Base-by-base conservation (phyloP, 1,284 basidiomycete species). In the Chalciporus piperatoides region DNA sequence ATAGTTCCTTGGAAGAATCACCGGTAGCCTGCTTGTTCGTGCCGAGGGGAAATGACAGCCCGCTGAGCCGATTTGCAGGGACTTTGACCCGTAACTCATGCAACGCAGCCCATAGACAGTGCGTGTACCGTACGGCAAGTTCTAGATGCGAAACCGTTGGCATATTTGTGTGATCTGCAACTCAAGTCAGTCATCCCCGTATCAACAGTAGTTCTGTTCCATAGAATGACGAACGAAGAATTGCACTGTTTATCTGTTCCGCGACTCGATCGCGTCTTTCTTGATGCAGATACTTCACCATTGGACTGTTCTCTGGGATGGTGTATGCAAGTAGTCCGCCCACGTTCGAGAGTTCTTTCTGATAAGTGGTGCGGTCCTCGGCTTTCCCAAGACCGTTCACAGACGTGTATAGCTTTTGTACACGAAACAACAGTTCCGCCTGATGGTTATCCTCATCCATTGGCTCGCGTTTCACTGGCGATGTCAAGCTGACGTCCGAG, bases 171-270 rank as follows among this genome's bases (percentile, higher is more conserved):
- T 75, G 71, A 62, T 79, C 86, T 89, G 47, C 37, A 54, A 52
- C 32, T n/a, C 21, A 41, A 12, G 35, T 14, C 46, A 24, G 35
- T 46, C 14, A 49, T 49, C 50, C 55, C 50, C 17, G 46, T 3
- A 9, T 19, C 9, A 17, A 36, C 24, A 6, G 1, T 36, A 17
- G 39, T 24, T 38, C 19, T 3, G 2, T 5, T 5, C 10, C 0
- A 36, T 27, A 46, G 56, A 35, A 49, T 11, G 2, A 73, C 88
- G 62, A 58, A 90, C 90, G 73, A 3, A 95, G 68, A 44, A 95
- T 90, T 9, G 92, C 92, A 42, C 81, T 79, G 57, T 94, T 89
- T 46, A 96, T 84, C 68, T 93, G 89, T 51, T 90, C 86, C 1
- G 92, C 92, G 6, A 95, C 77, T 6, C 80, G 80, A 57, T 88